Conservation (phyloP, 2,329 filamentous ascomycete species). For the Alternaria triticimaculans region DNA sequence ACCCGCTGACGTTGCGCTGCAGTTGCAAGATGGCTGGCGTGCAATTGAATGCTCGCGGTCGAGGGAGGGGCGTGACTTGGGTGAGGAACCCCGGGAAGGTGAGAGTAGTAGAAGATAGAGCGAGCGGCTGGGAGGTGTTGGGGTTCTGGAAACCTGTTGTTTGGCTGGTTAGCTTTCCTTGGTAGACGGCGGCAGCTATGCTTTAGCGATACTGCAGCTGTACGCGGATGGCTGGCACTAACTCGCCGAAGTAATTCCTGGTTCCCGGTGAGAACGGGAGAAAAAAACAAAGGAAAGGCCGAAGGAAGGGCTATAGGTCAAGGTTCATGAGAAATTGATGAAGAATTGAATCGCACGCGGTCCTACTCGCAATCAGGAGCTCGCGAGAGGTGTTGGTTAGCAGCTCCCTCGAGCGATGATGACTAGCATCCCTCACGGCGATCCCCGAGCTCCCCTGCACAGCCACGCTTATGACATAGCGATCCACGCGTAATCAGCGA, state of each 20-base stretch:
- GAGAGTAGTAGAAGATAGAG: not conserved
- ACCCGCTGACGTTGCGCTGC: constrained; percentile 4
- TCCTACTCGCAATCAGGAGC: constrained; percentile 8
- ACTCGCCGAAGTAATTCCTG: constrained; percentile 5
- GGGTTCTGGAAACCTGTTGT: constrained; percentile 12
- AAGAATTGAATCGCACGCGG: constrained; percentile 3
- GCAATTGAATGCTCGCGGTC: constrained; percentile 16
- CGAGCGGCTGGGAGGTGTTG: constrained; percentile 5
- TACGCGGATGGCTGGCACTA: constrained; percentile 7
- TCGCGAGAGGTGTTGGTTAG: constrained; percentile 4
- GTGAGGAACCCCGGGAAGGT: not conserved
- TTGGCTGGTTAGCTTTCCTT: constrained; percentile 11
- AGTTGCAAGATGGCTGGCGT: not conserved
- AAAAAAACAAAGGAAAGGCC: constrained; percentile 4
- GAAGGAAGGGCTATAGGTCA: constrained; percentile 2
- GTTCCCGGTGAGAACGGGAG: not conserved
- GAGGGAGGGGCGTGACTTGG: not conserved
- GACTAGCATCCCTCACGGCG: not conserved
- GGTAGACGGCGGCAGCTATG: constrained; percentile 14
- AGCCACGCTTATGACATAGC: constrained; percentile 5
- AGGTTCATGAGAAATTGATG: not conserved
- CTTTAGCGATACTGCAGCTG: constrained; percentile 14
- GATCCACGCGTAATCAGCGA: not conserved
- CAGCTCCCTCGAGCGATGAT: not conserved
- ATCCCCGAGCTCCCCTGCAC: constrained; percentile 9